Evolutionary conservation across 2,329 filamentous ascomycete species (phyloP), one percentile per base, ranked within the genome.

Genomic region (Alternaria hordeiaustralica): DNA sequence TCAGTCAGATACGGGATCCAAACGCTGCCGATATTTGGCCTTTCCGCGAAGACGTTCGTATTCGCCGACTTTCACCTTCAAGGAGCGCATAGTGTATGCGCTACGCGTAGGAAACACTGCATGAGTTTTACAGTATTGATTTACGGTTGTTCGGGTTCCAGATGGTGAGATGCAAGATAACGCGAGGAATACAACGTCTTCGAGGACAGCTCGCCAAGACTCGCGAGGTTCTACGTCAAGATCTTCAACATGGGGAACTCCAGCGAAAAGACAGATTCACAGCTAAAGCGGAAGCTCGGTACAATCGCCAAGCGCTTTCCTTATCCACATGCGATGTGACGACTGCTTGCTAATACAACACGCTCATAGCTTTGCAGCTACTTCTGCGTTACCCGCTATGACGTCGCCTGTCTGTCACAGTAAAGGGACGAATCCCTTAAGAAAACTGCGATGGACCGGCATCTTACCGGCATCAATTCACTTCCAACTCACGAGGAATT

Each of bases 351-450:
- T 65, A 64, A 71, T 63, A 65, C 47, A 36, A 60, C 5, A 60
- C 23, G 18, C 15, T 21, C 50, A 30, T 55, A 43, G 33, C 49
- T 60, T 60, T 55, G 56, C 60, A 55, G 41, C 54, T 41, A 55
- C 54, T 50, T 46, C 30, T 58, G 47, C 51, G 55, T 61, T 71
- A 70, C 68, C 70, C 72, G 69, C 70, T 72, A 75, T 76, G 74
- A 76, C 73, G 74, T 76, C 71, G 72, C 66, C 25, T 45, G 13
- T 21, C 59, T 67, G 74, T 76, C 73, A 76, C 73, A 9, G 59
- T 55, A 63, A 59, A 61, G 63, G 23, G 55, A 63, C 56, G 25
- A 23, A 23, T n/a, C 49, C 57, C 50, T 53, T 45, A 44, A 21
- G 49, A 57, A 54, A 60, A 58, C 20, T 44, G 58, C 45, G 51